Conservation (phyloP, 306 rosid genomes). For the Cajanus cajan region DNA sequence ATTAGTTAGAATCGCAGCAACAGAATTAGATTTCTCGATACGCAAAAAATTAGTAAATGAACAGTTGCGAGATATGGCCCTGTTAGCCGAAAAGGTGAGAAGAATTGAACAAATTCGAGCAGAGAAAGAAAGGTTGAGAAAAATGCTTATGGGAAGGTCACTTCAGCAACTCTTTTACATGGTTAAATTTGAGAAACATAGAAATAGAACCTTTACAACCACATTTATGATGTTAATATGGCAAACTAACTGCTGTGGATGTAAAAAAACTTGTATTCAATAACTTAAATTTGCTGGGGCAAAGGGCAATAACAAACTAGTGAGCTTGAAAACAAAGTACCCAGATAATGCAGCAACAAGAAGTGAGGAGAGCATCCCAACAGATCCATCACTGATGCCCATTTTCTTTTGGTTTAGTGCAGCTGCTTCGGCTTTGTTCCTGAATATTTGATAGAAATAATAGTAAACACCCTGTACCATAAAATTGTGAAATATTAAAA, state of each 20-base stretch:
- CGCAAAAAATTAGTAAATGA: too few species aligned
- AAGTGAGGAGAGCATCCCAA: conserved; percentile 89
- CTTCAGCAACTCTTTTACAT: neutral
- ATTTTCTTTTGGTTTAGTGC: conserved; percentile 51
- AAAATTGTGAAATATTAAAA: conserved; percentile 52
- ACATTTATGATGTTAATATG: neutral
- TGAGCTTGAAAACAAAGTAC: conserved; percentile 42
- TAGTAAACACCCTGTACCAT: conserved; percentile 97
- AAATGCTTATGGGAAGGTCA: neutral
- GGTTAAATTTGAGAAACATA: neutral
- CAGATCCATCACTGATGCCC: conserved; percentile 88
- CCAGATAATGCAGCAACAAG: conserved; percentile 95
- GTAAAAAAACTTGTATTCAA: neutral
- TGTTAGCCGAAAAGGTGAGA: too few species aligned
- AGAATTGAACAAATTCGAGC: too few species aligned
- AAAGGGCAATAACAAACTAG: conserved; percentile 8
- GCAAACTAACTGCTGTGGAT: neutral
- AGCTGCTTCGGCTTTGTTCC: conserved; percentile 84
- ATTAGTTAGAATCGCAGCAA: too few species aligned
- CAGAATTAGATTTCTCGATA: too few species aligned
- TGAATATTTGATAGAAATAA: conserved; percentile 99
- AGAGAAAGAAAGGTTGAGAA: too few species aligned
- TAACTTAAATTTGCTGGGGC: neutral
- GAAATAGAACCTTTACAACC: neutral
- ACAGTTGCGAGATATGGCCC: too few species aligned